These are phyloP conservation scores for Metschnikowia similis DNA, from an alignment of 805 yeast genomes.

Conservation along the genomic window DNA sequence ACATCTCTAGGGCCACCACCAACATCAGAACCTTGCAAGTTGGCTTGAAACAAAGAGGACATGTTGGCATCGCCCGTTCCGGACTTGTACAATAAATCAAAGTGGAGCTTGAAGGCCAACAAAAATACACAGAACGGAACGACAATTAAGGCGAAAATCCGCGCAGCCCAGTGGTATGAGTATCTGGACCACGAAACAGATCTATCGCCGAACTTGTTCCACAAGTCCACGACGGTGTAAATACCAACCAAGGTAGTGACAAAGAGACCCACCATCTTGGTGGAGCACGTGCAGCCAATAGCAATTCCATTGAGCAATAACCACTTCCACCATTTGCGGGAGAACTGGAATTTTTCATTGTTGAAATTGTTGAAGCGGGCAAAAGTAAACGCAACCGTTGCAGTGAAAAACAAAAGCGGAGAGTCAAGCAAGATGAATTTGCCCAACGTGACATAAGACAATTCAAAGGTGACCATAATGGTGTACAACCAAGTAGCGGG, in stretches of 20 bases:
- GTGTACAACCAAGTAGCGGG: slow-evolving; percentile 75
- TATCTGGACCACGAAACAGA: slow-evolving; percentile 49
- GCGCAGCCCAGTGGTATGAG: slow-evolving; percentile 59
- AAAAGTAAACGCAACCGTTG: slow-evolving; percentile 71
- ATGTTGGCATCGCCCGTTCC: slow-evolving; percentile 81
- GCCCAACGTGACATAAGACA: slow-evolving; percentile 78
- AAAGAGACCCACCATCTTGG: slow-evolving; percentile 95
- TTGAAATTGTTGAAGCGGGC: slow-evolving; percentile 65
- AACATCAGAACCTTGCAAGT: slow-evolving; percentile 61
- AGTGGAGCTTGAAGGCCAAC: slow-evolving; percentile 68
- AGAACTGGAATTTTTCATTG: slow-evolving; percentile 44
- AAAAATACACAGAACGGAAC: slow-evolving; percentile 63
- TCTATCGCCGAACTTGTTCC: slow-evolving; percentile 76
- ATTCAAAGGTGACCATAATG: slow-evolving; percentile 76
- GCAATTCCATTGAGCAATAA: slow-evolving; percentile 74
- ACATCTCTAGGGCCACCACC: slow-evolving; percentile 68
- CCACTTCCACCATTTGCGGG: slow-evolving; percentile 93
- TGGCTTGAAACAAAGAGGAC: slow-evolving; percentile 81
- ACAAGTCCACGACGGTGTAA: slow-evolving; percentile 82
- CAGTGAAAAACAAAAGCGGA: slow-evolving; percentile 83
- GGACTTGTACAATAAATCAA: slow-evolving; percentile 63
- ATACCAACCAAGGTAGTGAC: slow-evolving; percentile 85
- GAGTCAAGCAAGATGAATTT: slow-evolving; percentile 90
- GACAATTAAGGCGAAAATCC: slow-evolving; percentile 58
- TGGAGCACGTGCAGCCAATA: slow-evolving; percentile 88